Percentiles rank a stretch among this genome's conserved stretches.
phyloP scores from a whole-genome alignment of 345 rosid species.

The Eucalyptus erythrocorys region DNA sequence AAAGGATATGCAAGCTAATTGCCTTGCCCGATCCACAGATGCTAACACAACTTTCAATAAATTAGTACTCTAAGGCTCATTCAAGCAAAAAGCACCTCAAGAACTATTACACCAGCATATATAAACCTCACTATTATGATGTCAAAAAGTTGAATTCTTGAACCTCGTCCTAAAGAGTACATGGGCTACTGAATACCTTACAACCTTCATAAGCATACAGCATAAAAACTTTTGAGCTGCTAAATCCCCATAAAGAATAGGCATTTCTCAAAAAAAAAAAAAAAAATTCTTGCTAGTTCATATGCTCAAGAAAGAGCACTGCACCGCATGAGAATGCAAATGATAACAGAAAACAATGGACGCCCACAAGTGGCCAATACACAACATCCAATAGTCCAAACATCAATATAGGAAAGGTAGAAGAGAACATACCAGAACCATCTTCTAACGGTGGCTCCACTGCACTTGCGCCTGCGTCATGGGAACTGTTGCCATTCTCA shows the following conservation, averaged over 20 bases:
- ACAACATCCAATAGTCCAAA: background rate
- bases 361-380: background rate
- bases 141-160: background rate
- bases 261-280: background rate
- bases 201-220: background rate
- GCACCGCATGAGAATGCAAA: background rate
- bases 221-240: background rate
- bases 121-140: background rate
- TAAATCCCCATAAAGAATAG: background rate
- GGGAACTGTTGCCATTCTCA: slow-evolving; percentile 56
- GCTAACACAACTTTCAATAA: background rate
- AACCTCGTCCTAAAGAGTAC: background rate
- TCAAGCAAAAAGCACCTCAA: background rate
- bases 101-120: background rate
- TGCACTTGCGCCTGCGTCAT: slow-evolving; percentile 19
- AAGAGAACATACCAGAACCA: slow-evolving; percentile 39
- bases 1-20: background rate
- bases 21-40: background rate
- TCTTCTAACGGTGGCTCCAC: slow-evolving; percentile 27
- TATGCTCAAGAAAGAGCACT: background rate
- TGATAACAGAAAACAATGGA: background rate
- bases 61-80: background rate
- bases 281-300: background rate
- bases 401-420: background rate
- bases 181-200: background rate